A percentile compares a stretch with the other conserved stretches of the same genome.
Conservation (phyloP, 306 rosid species). For the Quercus suber region DNA sequence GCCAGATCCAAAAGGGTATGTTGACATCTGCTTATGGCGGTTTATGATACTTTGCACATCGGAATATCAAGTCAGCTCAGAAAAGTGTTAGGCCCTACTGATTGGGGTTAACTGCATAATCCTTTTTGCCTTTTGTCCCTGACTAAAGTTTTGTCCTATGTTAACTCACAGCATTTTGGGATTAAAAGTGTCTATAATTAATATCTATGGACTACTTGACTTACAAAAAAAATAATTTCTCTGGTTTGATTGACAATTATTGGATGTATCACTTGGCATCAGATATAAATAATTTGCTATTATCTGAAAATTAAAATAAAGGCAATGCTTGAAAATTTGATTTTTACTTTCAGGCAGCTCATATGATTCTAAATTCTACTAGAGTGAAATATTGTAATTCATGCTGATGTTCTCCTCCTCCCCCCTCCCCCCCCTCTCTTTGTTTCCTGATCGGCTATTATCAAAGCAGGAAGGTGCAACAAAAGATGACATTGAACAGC, state of each 20-base stretch:
- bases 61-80: not conserved
- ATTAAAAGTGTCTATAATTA: not conserved
- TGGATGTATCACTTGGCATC: not conserved
- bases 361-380: not conserved
- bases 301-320: not conserved
- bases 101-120: not conserved
- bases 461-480: constrained; percentile 91
- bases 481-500: constrained; percentile 85
- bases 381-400: not conserved
- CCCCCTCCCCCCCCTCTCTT: too few relatives aligned
- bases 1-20: not conserved
- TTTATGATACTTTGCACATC: not conserved
- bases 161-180: not conserved
- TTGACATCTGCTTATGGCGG: not conserved
- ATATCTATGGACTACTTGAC: not conserved
- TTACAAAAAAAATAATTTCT: not conserved
- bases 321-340: not conserved
- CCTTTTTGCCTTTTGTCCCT: not conserved
- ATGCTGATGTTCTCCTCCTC: not conserved
- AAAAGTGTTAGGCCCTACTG: not conserved
- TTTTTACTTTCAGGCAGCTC: not conserved
- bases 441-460: constrained; percentile 3
- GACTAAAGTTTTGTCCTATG: not conserved
- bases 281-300: not conserved
- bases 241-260: not conserved